Evolutionary conservation across 1,284 basidiomycete genomes (phyloP), one percentile per base, ranked within the genome.

Genomic region (Apiotrichum laibachii): DNA sequence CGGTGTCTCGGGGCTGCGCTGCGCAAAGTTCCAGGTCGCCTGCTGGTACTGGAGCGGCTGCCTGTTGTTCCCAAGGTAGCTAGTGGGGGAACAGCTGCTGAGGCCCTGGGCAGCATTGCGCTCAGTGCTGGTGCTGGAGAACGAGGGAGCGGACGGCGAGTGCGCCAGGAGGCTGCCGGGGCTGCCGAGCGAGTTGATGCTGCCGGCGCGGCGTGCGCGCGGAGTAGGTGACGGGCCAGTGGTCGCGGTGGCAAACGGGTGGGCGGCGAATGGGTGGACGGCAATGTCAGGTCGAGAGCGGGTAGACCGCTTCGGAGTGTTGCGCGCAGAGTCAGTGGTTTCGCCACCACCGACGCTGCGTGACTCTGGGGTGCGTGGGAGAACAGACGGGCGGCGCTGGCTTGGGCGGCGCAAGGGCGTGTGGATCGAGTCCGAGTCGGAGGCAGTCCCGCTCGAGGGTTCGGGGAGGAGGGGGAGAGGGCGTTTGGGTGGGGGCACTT

Each of bases 391-490:
- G 26, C 26, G 26, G 26, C 26, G 26, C 26, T 31, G 26, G 26
- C 26, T 31, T 31, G 26, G 26, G 4, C 26, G 26, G 26, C 26
- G 26, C 26, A 31, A 7, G 26, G 26, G 26, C 26, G 26, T 31
- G 26, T 31, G 26, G 26, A 31, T 31, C 3, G 26, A 31, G 26
- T 31, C 26, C 26, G 26, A 31, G 26, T 31, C 26, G 43, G n/a
- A 19, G 19, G 19, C n/a, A 21, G 19, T 12, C 2, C 18, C 12
- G n/a, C 18, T 19, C 16, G 48, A 12, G 9, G 49, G 34, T 5
- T 50, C 49, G 9, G 49, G 49, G 11, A 50, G 49, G 35, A 39
- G 49, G 6, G 49, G 49, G 19, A 50, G 49, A 5, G 49, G 49
- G 19, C 35, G 49, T 5, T 33, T 34, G 7, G 49, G 49, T 8